Conservation (phyloP, 73 alveolate genomes). For the Paramecium sonneborni region DNA sequence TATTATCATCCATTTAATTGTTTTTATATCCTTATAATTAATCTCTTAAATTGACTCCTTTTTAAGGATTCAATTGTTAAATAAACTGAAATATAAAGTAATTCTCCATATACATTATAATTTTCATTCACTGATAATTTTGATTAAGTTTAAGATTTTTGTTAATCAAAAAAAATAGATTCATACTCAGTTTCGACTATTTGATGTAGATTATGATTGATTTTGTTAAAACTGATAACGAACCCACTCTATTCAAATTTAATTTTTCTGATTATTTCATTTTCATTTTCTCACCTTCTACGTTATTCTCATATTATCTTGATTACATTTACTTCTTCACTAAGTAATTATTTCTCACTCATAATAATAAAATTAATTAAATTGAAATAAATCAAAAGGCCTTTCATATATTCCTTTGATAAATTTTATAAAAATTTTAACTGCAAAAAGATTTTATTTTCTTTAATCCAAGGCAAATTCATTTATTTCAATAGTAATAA, state of each 20-base stretch:
- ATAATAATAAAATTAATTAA: too few relatives aligned
- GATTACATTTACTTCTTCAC: slow-evolving; percentile 20
- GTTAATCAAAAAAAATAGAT: background rate
- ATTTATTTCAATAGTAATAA: too few relatives aligned
- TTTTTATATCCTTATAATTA: background rate
- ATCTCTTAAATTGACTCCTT: background rate
- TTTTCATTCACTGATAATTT: background rate
- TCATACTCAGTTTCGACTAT: background rate
- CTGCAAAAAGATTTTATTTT: too few relatives aligned
- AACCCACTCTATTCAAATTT: background rate
- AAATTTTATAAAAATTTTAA: too few relatives aligned
- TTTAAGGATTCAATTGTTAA: background rate
- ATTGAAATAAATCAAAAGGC: too few relatives aligned
- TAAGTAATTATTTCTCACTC: background rate
- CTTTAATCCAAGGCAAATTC: too few relatives aligned
- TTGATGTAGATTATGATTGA: background rate
- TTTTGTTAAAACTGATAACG: background rate
- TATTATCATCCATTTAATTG: background rate
- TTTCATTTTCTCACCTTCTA: background rate
- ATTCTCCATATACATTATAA: background rate
- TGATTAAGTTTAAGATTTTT: background rate
- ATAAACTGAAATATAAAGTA: background rate
- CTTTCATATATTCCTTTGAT: too few relatives aligned
- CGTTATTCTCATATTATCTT: background rate
- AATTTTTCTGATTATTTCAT: background rate